Evolutionary conservation across 192 early-diverging fungal species (phyloP), one percentile per base, ranked within the genome.

Genomic region (Coemansia sp.): DNA sequence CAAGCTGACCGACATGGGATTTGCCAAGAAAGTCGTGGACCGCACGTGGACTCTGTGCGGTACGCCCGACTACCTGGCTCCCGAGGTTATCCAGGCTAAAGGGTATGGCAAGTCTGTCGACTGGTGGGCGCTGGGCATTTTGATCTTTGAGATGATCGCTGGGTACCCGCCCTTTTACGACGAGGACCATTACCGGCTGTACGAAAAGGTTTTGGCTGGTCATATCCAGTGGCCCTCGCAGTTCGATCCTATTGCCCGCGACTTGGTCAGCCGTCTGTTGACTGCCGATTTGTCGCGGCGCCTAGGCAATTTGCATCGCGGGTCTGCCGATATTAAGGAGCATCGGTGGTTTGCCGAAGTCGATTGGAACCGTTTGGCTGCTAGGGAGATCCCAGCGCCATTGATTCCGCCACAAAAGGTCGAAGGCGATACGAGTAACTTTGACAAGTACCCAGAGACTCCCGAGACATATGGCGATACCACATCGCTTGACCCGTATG

Each of bases 391-490:
- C 92, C 95, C 12, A 54, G 90, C 96, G 24, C 96, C 96, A 16
- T 95, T 96, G 77, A 85, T 93, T 44, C 97, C 97, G 24, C 89
- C 89, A 34, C 82, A 95, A 43, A 82, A 80, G 63, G 89, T 91
- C 46, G 91, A 93, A 11, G 96, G 96, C 43, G 97, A 99, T 79
- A 96, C 97, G 6, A 87, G 95, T 71, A 97, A 99, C 83, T 99
- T 99, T 89, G 97, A 98, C 88, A 92, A 89, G 78, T 98, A 98
- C 85, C 93, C 96, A 5, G 97, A 99, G 77, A 92, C 96, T 63
- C 79, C 88, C 20, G 96, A 96, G 72, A 91, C 89, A 15, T 99
- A 99, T 78, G 97, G 96, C 40, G 77, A 85, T 24, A 78, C 85
- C 34, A 83, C 79, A 44, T 84, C 88, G 7, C 86, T 88, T 47